Evolutionary conservation across 371 early-diverging fungal species (phyloP), one percentile per base, ranked within the genome.

Genomic region (Circinella minor): DNA sequence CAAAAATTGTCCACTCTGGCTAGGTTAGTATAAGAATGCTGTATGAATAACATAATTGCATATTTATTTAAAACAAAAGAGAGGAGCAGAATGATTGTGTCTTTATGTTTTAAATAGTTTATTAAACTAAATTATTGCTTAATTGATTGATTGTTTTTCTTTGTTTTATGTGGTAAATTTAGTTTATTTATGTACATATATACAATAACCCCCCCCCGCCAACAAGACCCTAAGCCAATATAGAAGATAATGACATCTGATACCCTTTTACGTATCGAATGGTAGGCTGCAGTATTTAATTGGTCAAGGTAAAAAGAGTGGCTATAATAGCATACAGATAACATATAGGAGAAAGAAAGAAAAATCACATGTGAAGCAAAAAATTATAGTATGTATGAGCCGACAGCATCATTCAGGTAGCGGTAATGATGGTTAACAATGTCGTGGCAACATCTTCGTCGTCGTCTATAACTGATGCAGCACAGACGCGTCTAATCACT

Each of bases 401-500:
- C 57, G 34, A 43, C 43, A 43, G 11, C 43, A 43, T 9, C 3
- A 43, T 9, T 11, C 6, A 43, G 27, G 27, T 11, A 43, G 43
- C 43, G 11, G 43, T 11, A 43, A 43, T 11, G 27, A 27, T 27
- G 27, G 27, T 27, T 27, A 27, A 6, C 43, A 9, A n/a, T 27
- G 57, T 57, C 20, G 57, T 18, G 20, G 57, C 20, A 57, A 27
- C 27, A 27, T 57, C 57, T 14, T 51, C 51, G 8, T 13, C 15
- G 15, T 8, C 51, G 15, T 13, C 51, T 5, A 17, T 4, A 27
- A 27, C 57, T 57, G 43, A 9, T 43, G 57, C 57, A 27, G 57
- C 57, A 57, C 57, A 57, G 57, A 57, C 57, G 57, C 57, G 57
- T 18, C 18, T 34, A 57, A 27, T 18, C 57, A 34, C 36, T 57